These are phyloP conservation scores for Chaetomiaceae sp. DNA, from an alignment of 2,329 filamentous ascomycete genomes.

Conservation along the genomic window DNA sequence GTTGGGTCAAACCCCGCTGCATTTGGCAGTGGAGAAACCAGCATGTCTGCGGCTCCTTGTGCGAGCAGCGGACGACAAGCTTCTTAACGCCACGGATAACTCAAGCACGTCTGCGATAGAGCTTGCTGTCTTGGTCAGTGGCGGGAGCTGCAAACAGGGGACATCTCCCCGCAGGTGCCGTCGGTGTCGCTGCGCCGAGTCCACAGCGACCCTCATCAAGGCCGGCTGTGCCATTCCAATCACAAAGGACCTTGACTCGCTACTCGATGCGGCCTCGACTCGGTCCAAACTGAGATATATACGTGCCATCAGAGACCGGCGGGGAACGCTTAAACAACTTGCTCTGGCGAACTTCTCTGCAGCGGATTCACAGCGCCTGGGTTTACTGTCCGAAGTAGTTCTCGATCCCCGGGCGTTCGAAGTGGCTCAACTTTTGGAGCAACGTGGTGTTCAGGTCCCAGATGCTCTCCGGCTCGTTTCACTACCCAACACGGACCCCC, in stretches of 20 bases:
- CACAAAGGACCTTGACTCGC: not conserved
- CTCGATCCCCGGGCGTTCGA: not conserved
- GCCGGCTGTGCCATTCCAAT: not conserved
- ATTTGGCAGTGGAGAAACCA: no score
- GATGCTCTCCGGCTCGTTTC: not conserved
- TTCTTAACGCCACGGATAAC: no score
- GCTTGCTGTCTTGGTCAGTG: no score
- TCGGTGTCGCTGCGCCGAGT: no score
- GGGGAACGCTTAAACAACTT: constrained; percentile 3
- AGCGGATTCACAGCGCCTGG: not conserved
- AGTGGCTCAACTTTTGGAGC: not conserved
- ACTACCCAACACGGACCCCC: no score
- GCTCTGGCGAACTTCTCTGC: not conserved
- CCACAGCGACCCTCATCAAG: no score
- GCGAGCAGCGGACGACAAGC: no score
- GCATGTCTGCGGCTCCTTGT: no score
- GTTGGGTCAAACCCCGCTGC: no score
- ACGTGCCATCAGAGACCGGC: not conserved
- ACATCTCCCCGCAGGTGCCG: no score
- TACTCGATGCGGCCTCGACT: not conserved
- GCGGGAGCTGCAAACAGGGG: no score
- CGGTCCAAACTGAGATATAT: not conserved
- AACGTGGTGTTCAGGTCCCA: not conserved
- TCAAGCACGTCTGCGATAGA: no score
- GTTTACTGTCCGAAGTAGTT: not conserved